A percentile compares a stretch with the other conserved stretches of the same genome.
Conservation (phyloP, 2,329 filamentous ascomycete species). For the Cercospora beticola region DNA sequence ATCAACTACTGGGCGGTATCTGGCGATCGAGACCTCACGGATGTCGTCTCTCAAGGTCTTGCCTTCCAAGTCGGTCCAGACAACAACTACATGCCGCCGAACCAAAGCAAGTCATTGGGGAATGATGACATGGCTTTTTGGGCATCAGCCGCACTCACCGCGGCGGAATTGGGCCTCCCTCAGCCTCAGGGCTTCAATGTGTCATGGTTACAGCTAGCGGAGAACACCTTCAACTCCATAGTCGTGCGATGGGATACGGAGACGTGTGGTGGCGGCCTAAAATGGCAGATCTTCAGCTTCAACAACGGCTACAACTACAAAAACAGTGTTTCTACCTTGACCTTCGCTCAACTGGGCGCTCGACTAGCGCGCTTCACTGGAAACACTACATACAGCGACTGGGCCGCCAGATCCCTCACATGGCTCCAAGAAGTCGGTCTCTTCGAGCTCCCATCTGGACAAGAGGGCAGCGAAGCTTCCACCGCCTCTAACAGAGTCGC, state of each 20-base stretch:
- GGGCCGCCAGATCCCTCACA: constrained; percentile 66
- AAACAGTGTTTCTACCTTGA: constrained; percentile 76
- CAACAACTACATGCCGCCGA: constrained; percentile 60
- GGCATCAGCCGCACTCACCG: constrained; percentile 76
- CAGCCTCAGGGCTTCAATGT: constrained; percentile 30
- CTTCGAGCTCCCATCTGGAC: constrained; percentile 44
- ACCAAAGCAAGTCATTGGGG: constrained; percentile 42
- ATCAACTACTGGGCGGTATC: constrained; percentile 70
- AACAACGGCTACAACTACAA: constrained; percentile 83
- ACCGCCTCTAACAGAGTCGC: constrained; percentile 35
- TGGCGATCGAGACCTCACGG: constrained; percentile 61
- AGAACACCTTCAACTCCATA: constrained; percentile 78
- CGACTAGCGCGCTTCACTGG: constrained; percentile 40
- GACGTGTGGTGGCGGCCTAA: constrained; percentile 40
- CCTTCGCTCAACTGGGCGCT: constrained; percentile 78
- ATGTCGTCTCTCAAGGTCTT: constrained; percentile 59
- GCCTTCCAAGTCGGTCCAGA: constrained; percentile 60
- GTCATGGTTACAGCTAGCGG: constrained; percentile 66
- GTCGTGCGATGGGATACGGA: constrained; percentile 72
- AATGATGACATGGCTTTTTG: constrained; percentile 68
- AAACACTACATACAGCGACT: constrained; percentile 59
- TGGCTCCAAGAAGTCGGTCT: constrained; percentile 61
- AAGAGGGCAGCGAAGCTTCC: background rate
- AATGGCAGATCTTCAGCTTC: constrained; percentile 76
- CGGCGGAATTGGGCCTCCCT: constrained; percentile 73